Evolutionary conservation across 2,329 filamentous ascomycete species (phyloP).

Genomic region (Davidsoniella eucalypti): DNA sequence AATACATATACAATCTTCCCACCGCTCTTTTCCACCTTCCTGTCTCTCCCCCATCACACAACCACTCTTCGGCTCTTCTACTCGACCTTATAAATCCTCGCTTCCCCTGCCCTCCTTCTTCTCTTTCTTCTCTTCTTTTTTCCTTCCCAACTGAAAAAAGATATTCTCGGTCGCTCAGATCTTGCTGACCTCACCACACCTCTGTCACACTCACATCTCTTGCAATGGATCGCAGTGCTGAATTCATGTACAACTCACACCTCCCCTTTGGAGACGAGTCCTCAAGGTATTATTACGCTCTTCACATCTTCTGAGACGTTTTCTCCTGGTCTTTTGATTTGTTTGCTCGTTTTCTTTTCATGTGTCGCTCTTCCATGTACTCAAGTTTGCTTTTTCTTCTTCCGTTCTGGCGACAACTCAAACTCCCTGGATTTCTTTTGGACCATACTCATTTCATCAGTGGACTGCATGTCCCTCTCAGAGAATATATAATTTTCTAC

Average conservation of each 20-base stretch:
- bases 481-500: neutral
- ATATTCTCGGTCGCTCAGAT: neutral
- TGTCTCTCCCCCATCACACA: constrained; percentile 3
- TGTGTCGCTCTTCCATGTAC: constrained; percentile 12
- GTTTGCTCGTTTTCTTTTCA: constrained; percentile 11
- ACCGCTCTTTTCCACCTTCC: neutral
- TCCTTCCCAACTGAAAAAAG: neutral
- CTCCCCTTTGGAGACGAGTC: constrained; percentile 39
- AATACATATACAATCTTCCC: too few relatives aligned
- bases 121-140: neutral
- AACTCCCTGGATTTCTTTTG: neutral
- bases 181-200: neutral
- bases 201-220: neutral
- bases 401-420: constrained; percentile 3
- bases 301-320: constrained; percentile 26
- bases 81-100: neutral
- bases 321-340: constrained; percentile 20
- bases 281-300: constrained; percentile 35
- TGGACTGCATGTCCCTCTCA: neutral
- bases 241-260: constrained; percentile 11
- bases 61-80: neutral
- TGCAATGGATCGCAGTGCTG: constrained; percentile 8
- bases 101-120: neutral
- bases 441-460: neutral
- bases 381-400: constrained; percentile 20